Conservation (phyloP, 352 stramenopile genomes). For the Globisporangium cystogenes region DNA sequence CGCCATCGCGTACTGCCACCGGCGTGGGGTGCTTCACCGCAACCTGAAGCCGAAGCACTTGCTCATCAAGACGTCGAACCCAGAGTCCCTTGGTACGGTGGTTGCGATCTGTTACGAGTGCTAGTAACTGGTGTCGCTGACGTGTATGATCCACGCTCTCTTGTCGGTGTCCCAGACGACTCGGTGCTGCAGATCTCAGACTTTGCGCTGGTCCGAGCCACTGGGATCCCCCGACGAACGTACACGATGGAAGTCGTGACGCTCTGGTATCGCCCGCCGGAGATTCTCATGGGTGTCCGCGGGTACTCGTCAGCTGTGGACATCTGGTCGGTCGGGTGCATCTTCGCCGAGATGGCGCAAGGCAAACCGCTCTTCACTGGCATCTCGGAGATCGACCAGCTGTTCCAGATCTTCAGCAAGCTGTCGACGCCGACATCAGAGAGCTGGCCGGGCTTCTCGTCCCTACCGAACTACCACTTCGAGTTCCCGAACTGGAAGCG, state of each 20-base stretch:
- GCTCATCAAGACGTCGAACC: conserved; percentile 71
- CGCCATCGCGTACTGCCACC: conserved; percentile 86
- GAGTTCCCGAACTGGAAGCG: conserved; percentile 79
- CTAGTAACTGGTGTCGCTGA: neutral
- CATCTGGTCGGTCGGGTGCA: conserved; percentile 95
- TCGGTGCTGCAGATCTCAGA: conserved; percentile 81
- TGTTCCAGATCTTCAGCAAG: conserved; percentile 89
- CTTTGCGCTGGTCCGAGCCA: conserved; percentile 86
- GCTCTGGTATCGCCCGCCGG: conserved; percentile 87
- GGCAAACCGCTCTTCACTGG: conserved; percentile 76
- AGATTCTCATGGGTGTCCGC: conserved; percentile 88
- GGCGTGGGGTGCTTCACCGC: conserved; percentile 82
- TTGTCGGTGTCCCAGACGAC: conserved; percentile 26
- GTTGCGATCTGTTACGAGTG: neutral
- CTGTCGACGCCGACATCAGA: conserved; percentile 96
- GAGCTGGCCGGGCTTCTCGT: conserved; percentile 95
- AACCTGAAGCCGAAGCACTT: conserved; percentile 91
- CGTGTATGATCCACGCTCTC: neutral
- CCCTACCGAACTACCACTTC: conserved; percentile 96
- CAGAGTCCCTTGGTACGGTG: conserved; percentile 47
- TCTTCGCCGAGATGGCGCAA: conserved; percentile 97
- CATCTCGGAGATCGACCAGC: conserved; percentile 79
- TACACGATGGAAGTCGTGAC: conserved; percentile 92
- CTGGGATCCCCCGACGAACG: conserved; percentile 78
- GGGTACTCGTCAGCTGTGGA: conserved; percentile 85